Base-by-base conservation (phyloP, 495 filamentous ascomycete species). In the Penicillium crystallinum region DNA sequence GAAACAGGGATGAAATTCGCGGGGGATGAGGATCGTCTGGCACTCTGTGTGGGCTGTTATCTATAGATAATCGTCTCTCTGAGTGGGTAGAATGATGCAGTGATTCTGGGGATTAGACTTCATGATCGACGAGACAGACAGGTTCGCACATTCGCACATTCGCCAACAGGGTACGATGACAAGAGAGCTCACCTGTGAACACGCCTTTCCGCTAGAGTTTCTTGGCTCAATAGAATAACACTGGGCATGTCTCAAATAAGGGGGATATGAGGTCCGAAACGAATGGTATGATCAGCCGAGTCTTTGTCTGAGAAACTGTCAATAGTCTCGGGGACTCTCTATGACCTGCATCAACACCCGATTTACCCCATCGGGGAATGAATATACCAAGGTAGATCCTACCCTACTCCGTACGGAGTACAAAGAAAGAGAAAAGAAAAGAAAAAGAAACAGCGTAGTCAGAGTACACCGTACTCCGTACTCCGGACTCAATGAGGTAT, bases 81-180 rank as follows among this genome's bases (percentile, higher is more conserved):
- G 37, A 41, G 19, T 50, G 47, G 47, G 34, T 25, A 29, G 45
- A 18, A 12, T 15, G 18, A 17, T 25, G 29, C 9, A 17, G 17
- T 40, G 4, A 15, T 22, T 6, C 46, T 37, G 15, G 38, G 18
- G 18, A 42, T 31, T 17, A 33, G 31, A 50, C 29, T 41, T 21
- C 38, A 41, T 42, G 38, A 50, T 42, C 48, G 47, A 50, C 48
- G 48, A 50, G 23, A n/a, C 22, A 50, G 38, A 42, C 38, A 25
- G 37, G 14, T 22, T n/a, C n/a, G n/a, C n/a, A 34, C 4, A 42
- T 21, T 36, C 47, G 36, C 38, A 50, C 36, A 50, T 50, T 14
- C 8, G 14, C 19, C 23, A 49, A 38, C 21, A 27, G 3, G 23
- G 23, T 3, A 7, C 7, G 3, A 27, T 27, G 29, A 4, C 17